Percentiles rank a stretch among this genome's conserved stretches.
Conservation (phyloP, 352 stramenopile genomes). For the Pythium myriotylum region DNA sequence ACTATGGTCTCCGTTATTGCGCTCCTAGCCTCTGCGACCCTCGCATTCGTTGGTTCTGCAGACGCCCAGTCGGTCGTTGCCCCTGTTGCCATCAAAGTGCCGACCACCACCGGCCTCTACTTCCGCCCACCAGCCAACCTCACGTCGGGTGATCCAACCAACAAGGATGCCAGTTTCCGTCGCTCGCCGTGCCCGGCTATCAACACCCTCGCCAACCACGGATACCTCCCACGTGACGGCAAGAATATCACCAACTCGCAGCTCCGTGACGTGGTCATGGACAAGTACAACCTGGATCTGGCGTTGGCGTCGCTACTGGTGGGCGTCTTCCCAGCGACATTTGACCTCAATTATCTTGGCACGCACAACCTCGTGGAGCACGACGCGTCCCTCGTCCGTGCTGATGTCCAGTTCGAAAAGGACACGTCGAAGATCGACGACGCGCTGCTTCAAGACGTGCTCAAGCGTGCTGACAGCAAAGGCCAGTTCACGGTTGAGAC, state of each 20-base stretch:
- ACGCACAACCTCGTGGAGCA: constrained; percentile 33
- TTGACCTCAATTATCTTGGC: constrained; percentile 50
- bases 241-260: constrained; percentile 42
- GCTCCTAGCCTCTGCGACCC: not conserved
- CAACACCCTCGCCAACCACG: constrained; percentile 63
- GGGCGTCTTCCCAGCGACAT: constrained; percentile 29
- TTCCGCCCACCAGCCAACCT: constrained; percentile 30
- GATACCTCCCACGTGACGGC: constrained; percentile 49
- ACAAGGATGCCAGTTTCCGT: constrained; percentile 27
- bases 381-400: too few relatives aligned
- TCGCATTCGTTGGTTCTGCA: too few relatives aligned
- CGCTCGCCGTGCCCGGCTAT: constrained; percentile 50
- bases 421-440: constrained; percentile 35
- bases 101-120: constrained; percentile 42
- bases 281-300: constrained; percentile 51
- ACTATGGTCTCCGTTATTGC: constrained; percentile 16
- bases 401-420: constrained; percentile 33
- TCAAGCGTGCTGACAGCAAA: constrained; percentile 12
- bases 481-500: constrained; percentile 8
- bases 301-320: constrained; percentile 37
- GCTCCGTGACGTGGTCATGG: constrained; percentile 34
- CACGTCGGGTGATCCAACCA: constrained; percentile 34
- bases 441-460: constrained; percentile 32
- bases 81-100: too few relatives aligned
- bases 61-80: constrained; percentile 10